phyloP scores from a whole-genome alignment of 129 eudicot species.

The carrot (Daucus carota) region DH1_v3.0 NC_030382.2:57076501-57077000 shows the following conservation, averaged over 20 bases:
- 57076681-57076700: too few relatives aligned
- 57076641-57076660: background rate
- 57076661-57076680: too few relatives aligned
- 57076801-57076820: conserved; percentile 76
- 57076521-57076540: background rate
- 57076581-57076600: background rate
- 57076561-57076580: background rate
- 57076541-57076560: too few relatives aligned
- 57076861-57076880: conserved; percentile 95
- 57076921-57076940: background rate
- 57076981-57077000: background rate
- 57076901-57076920: background rate
- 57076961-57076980: background rate
- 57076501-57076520: background rate
- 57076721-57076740: background rate
- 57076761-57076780: conserved; percentile 78
- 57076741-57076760: conserved; percentile 1
- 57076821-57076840: conserved; percentile 83
- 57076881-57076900: conserved; percentile 37
- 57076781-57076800: conserved; percentile 67
- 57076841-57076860: conserved; percentile 80
- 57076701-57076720: too few relatives aligned
- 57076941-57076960: background rate
- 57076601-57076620: background rate
- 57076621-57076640: background rate